These are phyloP conservation scores for Quercus bicolor DNA, from an alignment of 306 rosid genomes.

Conservation along the genomic window DNA sequence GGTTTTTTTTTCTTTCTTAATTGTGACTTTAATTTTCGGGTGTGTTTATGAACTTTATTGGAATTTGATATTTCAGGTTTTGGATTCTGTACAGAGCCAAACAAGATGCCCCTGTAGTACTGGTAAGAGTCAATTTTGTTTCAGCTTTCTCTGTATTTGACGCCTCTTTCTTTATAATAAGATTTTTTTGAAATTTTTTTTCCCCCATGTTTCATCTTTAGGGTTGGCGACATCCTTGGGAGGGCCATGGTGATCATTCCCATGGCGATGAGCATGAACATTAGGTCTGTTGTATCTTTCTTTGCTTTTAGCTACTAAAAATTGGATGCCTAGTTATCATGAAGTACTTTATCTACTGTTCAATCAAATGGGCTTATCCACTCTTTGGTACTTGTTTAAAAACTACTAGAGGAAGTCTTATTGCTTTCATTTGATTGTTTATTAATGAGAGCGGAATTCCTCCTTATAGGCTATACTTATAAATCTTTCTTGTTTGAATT, in stretches of 20 bases:
- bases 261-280: slow-evolving; percentile 40
- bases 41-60: not conserved
- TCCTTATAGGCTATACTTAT: too few relatives aligned
- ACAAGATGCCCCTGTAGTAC: slow-evolving; percentile 91
- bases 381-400: not conserved
- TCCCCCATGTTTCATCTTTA: slow-evolving; percentile 15
- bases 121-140: slow-evolving; percentile 43
- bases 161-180: not conserved
- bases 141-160: not conserved
- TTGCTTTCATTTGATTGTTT: not conserved
- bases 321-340: not conserved
- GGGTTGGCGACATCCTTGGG: slow-evolving; percentile 99
- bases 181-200: not conserved
- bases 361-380: not conserved
- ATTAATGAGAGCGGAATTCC: not conserved
- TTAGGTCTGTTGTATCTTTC: slow-evolving; percentile 36
- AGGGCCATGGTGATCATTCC: slow-evolving; percentile 72
- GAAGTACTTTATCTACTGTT: not conserved
- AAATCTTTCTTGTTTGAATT: not conserved
- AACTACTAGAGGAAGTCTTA: not conserved
- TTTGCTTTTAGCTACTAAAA: not conserved
- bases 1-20: not conserved
- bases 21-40: not conserved
- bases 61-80: slow-evolving; percentile 51
- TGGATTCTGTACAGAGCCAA: slow-evolving; percentile 95